phyloP scores from a whole-genome alignment of 2,329 filamentous ascomycete genomes.

The Fusarium torreyae region DNA sequence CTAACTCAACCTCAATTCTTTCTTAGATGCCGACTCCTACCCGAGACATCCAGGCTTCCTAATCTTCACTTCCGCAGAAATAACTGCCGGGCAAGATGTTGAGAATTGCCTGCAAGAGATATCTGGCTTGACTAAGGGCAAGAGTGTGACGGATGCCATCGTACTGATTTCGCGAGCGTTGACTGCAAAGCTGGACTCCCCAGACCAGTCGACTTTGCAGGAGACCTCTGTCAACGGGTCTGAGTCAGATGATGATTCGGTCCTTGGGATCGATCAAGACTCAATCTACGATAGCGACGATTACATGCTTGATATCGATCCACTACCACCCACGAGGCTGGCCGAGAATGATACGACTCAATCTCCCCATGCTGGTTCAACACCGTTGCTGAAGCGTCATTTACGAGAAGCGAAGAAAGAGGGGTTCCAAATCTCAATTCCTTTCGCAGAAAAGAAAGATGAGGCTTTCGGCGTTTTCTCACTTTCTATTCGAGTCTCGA shows the following conservation, averaged over 20 bases:
- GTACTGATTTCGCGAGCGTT: slow-evolving; percentile 34
- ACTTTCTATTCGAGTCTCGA: slow-evolving; percentile 77
- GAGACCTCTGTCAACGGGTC: background rate
- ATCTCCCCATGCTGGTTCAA: slow-evolving; percentile 1
- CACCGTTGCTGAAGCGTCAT: slow-evolving; percentile 42
- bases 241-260: slow-evolving; percentile 19
- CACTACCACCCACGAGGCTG: slow-evolving; percentile 14
- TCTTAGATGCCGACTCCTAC: slow-evolving; percentile 56
- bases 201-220: background rate
- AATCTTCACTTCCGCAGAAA: slow-evolving; percentile 60
- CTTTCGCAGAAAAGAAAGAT: slow-evolving; percentile 62
- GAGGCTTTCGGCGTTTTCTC: slow-evolving; percentile 67
- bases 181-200: slow-evolving; percentile 21
- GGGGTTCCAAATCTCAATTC: slow-evolving; percentile 79
- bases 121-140: slow-evolving; percentile 51
- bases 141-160: slow-evolving; percentile 45
- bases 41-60: slow-evolving; percentile 58
- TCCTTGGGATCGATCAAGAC: slow-evolving; percentile 25
- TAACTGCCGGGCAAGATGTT: slow-evolving; percentile 56
- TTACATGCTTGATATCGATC: slow-evolving; percentile 37
- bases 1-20: background rate
- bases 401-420: slow-evolving; percentile 71
- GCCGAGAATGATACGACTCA: background rate
- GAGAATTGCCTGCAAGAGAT: slow-evolving; percentile 61
- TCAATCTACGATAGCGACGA: slow-evolving; percentile 36